Evolutionary conservation across 179 eudicot genomes (phyloP).

Genomic region (Heliamphora pulchella): DNA sequence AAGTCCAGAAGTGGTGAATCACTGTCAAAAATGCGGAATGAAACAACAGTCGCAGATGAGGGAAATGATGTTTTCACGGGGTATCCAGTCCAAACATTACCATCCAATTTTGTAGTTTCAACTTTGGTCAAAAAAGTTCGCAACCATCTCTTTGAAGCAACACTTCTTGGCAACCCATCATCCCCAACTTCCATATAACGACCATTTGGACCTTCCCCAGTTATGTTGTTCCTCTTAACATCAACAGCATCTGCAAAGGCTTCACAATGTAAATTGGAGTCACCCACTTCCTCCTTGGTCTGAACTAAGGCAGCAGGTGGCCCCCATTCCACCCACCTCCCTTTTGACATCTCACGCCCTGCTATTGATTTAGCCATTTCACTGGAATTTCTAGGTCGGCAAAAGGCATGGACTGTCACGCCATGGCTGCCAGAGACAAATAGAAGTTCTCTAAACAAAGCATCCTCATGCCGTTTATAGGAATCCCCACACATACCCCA

Average conservation of each 20-base stretch:
- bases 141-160: constrained; percentile 59
- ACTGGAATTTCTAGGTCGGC: constrained; percentile 28
- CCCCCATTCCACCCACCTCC: constrained; percentile 89
- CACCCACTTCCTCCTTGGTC: constrained; percentile 16
- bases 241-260: constrained; percentile 21
- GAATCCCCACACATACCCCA: constrained; percentile 82
- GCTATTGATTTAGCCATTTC: constrained; percentile 19
- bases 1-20: constrained; percentile 37
- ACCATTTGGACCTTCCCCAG: constrained; percentile 23
- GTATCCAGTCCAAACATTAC: constrained; percentile 44
- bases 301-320: constrained; percentile 33
- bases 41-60: constrained; percentile 42
- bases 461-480: constrained; percentile 49
- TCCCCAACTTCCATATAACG: constrained; percentile 16
- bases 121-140: constrained; percentile 52
- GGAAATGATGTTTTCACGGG: constrained; percentile 54
- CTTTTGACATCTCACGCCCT: constrained; percentile 37
- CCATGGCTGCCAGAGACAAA: constrained; percentile 67
- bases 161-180: constrained; percentile 26
- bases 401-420: constrained; percentile 74
- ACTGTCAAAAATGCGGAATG: constrained; percentile 53
- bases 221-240: constrained; percentile 21
- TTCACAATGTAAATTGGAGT: constrained; percentile 6
- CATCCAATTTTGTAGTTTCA: constrained; percentile 40
- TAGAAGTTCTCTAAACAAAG: constrained; percentile 59